phyloP scores from a whole-genome alignment of 306 rosid species.

The Begonia loranthoides region DNA sequence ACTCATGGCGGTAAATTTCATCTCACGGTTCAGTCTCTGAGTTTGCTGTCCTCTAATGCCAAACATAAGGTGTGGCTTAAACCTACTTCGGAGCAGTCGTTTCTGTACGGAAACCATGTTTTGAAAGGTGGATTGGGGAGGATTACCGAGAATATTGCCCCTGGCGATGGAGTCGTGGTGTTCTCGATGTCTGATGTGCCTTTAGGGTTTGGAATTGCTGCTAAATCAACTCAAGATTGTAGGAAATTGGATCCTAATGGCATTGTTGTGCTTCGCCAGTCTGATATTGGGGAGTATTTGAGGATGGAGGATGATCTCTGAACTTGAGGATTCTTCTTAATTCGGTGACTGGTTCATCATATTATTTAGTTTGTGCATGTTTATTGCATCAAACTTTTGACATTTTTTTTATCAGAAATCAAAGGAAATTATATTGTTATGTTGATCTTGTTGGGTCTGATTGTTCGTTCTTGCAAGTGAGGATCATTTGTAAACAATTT shows the following conservation, averaged over 20 bases:
- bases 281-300: conserved; percentile 84
- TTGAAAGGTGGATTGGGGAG: conserved; percentile 77
- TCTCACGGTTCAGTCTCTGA: conserved; percentile 52
- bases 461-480: no score
- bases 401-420: no score
- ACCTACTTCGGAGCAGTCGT: conserved; percentile 77
- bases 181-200: conserved; percentile 89
- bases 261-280: conserved; percentile 77
- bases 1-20: conserved; percentile 86
- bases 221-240: conserved; percentile 86
- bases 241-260: conserved; percentile 90
- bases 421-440: no score
- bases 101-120: conserved; percentile 73
- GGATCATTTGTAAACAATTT: no score
- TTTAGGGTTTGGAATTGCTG: conserved; percentile 74
- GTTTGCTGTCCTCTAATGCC: conserved; percentile 54
- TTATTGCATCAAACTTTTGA: no score
- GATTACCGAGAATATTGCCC: conserved; percentile 58
- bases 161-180: conserved; percentile 82
- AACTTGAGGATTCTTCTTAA: not conserved
- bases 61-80: conserved; percentile 94
- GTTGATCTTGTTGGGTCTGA: no score
- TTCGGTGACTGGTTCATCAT: not conserved
- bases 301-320: conserved; percentile 92
- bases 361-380: not conserved